These are phyloP conservation scores for Grigorovia transvaalensis DNA, from an alignment of 805 yeast species.

Conservation along the genomic window DNA sequence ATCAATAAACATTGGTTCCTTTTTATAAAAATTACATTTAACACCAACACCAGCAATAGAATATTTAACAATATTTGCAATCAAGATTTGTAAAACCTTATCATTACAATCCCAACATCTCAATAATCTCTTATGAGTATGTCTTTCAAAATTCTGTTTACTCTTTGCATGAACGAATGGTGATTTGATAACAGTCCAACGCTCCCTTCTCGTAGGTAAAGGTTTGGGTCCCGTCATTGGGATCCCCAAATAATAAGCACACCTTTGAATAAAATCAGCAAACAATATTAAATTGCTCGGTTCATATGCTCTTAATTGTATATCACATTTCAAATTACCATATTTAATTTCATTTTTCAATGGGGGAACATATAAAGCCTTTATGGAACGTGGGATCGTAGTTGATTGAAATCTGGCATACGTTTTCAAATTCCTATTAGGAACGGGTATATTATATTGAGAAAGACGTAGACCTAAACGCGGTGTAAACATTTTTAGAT, in stretches of 20 bases:
- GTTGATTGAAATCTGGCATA: not conserved
- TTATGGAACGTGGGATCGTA: constrained; percentile 68
- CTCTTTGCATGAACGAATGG: constrained; percentile 93
- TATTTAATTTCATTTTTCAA: constrained; percentile 53
- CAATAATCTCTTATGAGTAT: constrained; percentile 65
- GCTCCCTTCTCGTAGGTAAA: constrained; percentile 59
- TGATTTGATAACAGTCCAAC: constrained; percentile 88
- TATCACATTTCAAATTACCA: constrained; percentile 69
- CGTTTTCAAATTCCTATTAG: not conserved
- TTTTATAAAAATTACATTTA: constrained; percentile 54
- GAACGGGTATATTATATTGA: not conserved
- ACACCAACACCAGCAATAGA: constrained; percentile 75
- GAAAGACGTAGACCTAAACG: no score
- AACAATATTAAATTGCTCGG: constrained; percentile 61
- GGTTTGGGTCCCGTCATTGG: constrained; percentile 72
- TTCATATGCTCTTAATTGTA: constrained; percentile 64
- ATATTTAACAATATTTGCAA: constrained; percentile 68
- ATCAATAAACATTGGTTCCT: constrained; percentile 28
- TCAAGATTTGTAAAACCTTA: constrained; percentile 72
- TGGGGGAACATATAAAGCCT: constrained; percentile 74
- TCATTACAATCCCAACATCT: constrained; percentile 77
- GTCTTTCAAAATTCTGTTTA: constrained; percentile 88
- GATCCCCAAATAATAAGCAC: constrained; percentile 81
- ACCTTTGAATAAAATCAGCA: constrained; percentile 78
- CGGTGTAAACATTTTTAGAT: no score